Base-by-base conservation (phyloP, 768 basidiomycete genomes). In the Hemileccinum rubropunctum region DNA sequence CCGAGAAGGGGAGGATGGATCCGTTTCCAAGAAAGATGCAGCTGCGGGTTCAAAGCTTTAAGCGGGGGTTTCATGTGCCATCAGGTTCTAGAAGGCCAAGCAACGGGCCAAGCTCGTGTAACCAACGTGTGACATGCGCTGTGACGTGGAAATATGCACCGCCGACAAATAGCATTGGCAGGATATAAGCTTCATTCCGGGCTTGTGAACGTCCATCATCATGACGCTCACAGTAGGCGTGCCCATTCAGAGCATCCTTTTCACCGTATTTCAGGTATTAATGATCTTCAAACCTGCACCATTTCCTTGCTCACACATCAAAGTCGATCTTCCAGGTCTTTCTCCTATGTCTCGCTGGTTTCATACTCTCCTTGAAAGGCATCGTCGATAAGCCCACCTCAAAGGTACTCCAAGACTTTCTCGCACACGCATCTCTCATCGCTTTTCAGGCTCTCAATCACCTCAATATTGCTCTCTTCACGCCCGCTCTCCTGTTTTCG, bases 321-420 rank as follows among this genome's bases (percentile, higher is more conserved):
- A 15, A 95, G 91, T 91, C 91, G 9, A 93, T 95, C 53, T 73
- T 90, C 27, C 84, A 95, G 69, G 94, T 97, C 38, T 89, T 94
- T 63, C 57, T 95, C 37, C 73, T 94, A 50, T n/a, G n/a, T 72
- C 62, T 90, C 4, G 86, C 88, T 0, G 93, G 93, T 2, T 92
- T 88, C 65, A 72, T 84, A 21, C 83, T 98, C 34, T 91, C 95
- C 1, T 68, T 76, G 47, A 77, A 76, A 26, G 90, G 88, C 21
- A 84, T 98, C 40, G 79, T 95, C 15, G 93, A 98, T 63, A 93
- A 92, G 64, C 80, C 80, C 52, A 91, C 89, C 0, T 94, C 95
- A 70, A 91, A 89, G 77, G 91, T 91, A 33, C n/a, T 2, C 18
- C 20, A 2, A 5, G 1, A 3, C 1, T 3, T 33, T 6, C 11